Evolutionary conservation across 305 asterid genomes (phyloP).

Genomic region (Fraxinus ornus): DNA sequence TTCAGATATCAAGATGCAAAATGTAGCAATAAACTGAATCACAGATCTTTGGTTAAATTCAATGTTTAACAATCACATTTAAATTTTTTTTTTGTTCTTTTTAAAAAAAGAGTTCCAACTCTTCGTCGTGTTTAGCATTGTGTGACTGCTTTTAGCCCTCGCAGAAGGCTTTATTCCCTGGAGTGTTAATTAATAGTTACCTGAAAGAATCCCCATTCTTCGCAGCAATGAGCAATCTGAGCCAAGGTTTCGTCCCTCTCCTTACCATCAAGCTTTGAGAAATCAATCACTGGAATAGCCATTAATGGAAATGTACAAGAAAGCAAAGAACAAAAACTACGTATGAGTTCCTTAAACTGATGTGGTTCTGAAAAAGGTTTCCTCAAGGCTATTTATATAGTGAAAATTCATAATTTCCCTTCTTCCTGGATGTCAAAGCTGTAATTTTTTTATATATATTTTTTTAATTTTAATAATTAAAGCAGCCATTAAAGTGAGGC

Average conservation of each 20-base stretch:
- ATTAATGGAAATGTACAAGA: constrained; percentile 24
- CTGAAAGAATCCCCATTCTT: constrained; percentile 95
- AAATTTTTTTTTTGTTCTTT: neutral
- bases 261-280: constrained; percentile 68
- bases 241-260: constrained; percentile 62
- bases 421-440: constrained; percentile 41
- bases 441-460: neutral
- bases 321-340: neutral
- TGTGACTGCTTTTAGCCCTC: neutral
- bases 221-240: constrained; percentile 67
- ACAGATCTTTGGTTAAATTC: neutral
- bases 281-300: constrained; percentile 84
- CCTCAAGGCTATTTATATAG: constrained; percentile 33
- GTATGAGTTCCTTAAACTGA: constrained; percentile 5
- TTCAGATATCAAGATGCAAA: neutral
- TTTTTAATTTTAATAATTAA: neutral
- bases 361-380: constrained; percentile 23
- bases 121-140: neutral
- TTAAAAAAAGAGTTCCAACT: neutral
- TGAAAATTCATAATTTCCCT: constrained; percentile 14
- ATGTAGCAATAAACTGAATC: neutral
- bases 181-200: constrained; percentile 24
- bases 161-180: neutral
- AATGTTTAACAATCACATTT: neutral
- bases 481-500: constrained; percentile 40